Evolutionary conservation across 805 yeast genomes (phyloP).

Genomic region (Yamadazyma scolyti): DNA sequence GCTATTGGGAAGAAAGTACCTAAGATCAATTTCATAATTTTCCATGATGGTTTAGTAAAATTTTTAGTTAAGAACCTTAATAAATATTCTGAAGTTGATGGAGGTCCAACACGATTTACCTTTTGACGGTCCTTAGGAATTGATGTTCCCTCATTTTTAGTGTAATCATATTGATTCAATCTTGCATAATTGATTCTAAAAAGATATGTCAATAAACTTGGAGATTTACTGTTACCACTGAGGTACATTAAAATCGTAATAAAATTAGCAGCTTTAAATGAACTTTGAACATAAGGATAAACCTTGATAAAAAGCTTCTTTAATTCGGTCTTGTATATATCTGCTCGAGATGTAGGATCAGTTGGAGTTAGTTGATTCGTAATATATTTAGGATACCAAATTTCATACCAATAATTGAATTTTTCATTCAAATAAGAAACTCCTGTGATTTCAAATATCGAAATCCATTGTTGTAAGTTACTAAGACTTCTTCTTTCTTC

Average conservation of each 20-base stretch:
- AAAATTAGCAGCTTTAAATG: conserved; percentile 47
- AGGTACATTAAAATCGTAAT: conserved; percentile 60
- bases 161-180: conserved; percentile 48
- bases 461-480: conserved; percentile 46
- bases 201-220: conserved; percentile 57
- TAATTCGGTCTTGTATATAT: conserved; percentile 23
- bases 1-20: conserved; percentile 73
- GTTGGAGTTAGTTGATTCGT: conserved; percentile 39
- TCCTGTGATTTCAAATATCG: conserved; percentile 60
- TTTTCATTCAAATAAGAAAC: conserved; percentile 69
- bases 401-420: conserved; percentile 59
- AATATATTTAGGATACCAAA: conserved; percentile 55
- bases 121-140: conserved; percentile 8
- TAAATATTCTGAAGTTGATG: conserved; percentile 34
- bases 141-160: conserved; percentile 22
- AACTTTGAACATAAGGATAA: conserved; percentile 58
- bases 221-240: conserved; percentile 62
- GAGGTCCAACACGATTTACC: conserved; percentile 37
- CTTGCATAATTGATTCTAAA: conserved; percentile 66
- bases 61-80: conserved; percentile 18
- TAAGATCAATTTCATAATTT: conserved; percentile 26
- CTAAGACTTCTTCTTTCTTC: conserved; percentile 54
- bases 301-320: conserved; percentile 46
- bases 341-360: conserved; percentile 17
- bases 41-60: conserved; percentile 27